Evolutionary conservation across 805 yeast species (phyloP).

Genomic region (Candida golubevii): DNA sequence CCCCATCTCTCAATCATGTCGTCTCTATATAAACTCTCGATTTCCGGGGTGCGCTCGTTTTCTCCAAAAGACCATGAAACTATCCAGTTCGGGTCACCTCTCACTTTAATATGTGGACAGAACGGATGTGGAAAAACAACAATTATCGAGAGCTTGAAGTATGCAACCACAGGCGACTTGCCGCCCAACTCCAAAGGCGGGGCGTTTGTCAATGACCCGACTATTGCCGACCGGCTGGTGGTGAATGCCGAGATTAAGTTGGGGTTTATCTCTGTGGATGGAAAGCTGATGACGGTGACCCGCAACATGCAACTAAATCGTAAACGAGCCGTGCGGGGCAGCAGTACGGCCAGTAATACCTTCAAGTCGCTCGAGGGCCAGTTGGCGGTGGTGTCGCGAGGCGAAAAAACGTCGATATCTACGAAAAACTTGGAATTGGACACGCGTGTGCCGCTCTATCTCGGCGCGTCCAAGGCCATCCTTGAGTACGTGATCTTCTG

Average conservation of each 20-base stretch:
- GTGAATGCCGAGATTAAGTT: slow-evolving; percentile 88
- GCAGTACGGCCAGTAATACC: slow-evolving; percentile 36
- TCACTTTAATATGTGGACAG: slow-evolving; percentile 91
- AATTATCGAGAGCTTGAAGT: slow-evolving; percentile 87
- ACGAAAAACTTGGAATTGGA: slow-evolving; percentile 85
- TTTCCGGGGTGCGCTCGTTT: slow-evolving; percentile 88
- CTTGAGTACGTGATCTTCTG: slow-evolving; percentile 92
- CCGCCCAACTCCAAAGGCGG: slow-evolving; percentile 97
- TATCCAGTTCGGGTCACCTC: slow-evolving; percentile 83
- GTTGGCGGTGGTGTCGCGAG: slow-evolving; percentile 58
- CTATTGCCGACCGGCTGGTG: slow-evolving; percentile 65
- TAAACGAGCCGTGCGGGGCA: slow-evolving; percentile 43
- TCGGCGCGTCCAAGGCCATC: slow-evolving; percentile 87
- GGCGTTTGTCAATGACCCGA: slow-evolving; percentile 93
- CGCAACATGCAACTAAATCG: slow-evolving; percentile 73
- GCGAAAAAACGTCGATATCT: slow-evolving; percentile 69
- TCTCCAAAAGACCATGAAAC: slow-evolving; percentile 81
- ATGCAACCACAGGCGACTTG: slow-evolving; percentile 90
- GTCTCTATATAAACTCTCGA: slow-evolving; percentile 40
- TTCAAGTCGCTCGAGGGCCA: slow-evolving; percentile 93
- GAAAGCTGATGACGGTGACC: slow-evolving; percentile 77
- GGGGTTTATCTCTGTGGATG: slow-evolving; percentile 72
- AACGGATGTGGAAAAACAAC: slow-evolving; percentile 98
- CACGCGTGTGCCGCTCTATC: slow-evolving; percentile 67
- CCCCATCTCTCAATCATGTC: slow-evolving; percentile 26